Evolutionary conservation across 2,329 filamentous ascomycete species (phyloP).

Genomic region (Aurifilum marmelostoma): DNA sequence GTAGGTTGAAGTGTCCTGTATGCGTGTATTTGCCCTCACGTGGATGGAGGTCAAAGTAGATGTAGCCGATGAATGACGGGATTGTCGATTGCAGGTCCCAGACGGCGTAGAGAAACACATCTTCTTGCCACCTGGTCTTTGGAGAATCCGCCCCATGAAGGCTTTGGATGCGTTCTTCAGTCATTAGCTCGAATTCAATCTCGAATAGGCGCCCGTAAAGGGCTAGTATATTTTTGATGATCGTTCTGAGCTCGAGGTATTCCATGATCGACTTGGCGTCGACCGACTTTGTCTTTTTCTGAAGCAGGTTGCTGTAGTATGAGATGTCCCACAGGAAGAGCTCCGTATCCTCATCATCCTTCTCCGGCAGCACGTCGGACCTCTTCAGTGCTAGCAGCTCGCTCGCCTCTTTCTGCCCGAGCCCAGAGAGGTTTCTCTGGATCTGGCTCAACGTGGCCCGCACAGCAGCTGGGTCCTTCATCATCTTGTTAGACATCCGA

Average conservation of each 20-base stretch:
- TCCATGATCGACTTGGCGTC: constrained; percentile 13
- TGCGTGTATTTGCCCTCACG: constrained; percentile 26
- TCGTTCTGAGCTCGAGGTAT: constrained; percentile 25
- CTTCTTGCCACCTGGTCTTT: constrained; percentile 25
- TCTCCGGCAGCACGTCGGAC: constrained; percentile 39
- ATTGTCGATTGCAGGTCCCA: constrained; percentile 8
- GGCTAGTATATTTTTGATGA: constrained; percentile 5
- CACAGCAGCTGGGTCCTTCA: neutral
- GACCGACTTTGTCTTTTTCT: constrained; percentile 1
- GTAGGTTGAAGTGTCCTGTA: constrained; percentile 22
- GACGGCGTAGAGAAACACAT: constrained; percentile 21
- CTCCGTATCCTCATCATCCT: constrained; percentile 41
- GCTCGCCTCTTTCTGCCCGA: constrained; percentile 45
- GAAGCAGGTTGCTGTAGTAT: constrained; percentile 55
- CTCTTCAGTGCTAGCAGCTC: constrained; percentile 56
- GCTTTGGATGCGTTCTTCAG: neutral
- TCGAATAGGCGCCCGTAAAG: constrained; percentile 24
- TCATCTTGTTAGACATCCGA: constrained; percentile 17
- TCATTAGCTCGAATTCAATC: constrained; percentile 18
- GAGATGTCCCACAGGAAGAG: constrained; percentile 61
- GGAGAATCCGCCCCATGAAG: neutral
- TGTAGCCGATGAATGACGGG: constrained; percentile 23
- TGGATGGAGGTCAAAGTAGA: constrained; percentile 27
- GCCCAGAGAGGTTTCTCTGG: neutral
- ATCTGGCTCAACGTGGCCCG: neutral